Conservation (phyloP, 176 grass and related monocot genomes). For the Carex kokanica region DNA sequence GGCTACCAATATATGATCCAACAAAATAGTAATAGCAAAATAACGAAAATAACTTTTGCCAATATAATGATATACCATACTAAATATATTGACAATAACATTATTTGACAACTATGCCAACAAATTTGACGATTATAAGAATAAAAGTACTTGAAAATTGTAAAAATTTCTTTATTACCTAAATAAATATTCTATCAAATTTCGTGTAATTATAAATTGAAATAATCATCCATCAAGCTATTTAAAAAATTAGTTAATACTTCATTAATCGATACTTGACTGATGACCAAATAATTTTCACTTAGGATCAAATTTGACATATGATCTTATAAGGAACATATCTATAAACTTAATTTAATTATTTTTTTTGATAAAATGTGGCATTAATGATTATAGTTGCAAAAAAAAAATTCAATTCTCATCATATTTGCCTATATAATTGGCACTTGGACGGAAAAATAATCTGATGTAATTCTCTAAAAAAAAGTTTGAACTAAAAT, state of each 20-base stretch:
- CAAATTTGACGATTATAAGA: not conserved
- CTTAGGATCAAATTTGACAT: too few relatives aligned
- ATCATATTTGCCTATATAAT: not conserved
- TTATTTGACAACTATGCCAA: not conserved
- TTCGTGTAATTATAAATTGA: not conserved
- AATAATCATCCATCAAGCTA: too few relatives aligned
- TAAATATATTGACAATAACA: not conserved
- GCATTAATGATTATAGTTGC: not conserved
- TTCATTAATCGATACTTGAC: too few relatives aligned
- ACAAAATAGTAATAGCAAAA: not conserved
- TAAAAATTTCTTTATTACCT: not conserved
- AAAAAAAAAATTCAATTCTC: not conserved
- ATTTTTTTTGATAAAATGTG: too few relatives aligned
- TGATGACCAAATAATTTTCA: too few relatives aligned
- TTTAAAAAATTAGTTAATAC: too few relatives aligned
- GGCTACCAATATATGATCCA: not conserved
- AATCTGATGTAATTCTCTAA: not conserved
- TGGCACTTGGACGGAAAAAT: not conserved
- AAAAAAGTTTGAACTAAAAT: too few relatives aligned
- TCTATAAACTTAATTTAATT: too few relatives aligned
- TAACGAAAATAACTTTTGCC: not conserved
- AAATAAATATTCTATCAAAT: not conserved
- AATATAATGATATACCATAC: not conserved
- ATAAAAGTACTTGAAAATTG: too few relatives aligned
- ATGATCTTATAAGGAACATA: too few relatives aligned